Percentiles rank a stretch among this genome's conserved stretches.
Evolutionary conservation across 148 eudicot genomes (phyloP).

Genomic region (Nepenthes mirabilis): DNA sequence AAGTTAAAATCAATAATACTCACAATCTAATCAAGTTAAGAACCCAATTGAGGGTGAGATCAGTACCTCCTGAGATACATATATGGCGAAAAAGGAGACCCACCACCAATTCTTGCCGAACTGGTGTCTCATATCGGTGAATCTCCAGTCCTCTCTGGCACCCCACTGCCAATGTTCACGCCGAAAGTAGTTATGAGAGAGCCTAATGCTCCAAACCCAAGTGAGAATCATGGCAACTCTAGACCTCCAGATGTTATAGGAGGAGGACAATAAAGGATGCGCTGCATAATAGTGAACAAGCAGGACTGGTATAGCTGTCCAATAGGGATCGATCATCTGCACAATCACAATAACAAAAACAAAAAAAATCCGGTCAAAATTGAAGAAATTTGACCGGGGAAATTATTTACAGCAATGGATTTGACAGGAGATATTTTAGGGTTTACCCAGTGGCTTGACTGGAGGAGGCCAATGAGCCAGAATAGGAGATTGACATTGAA

Average conservation of each 20-base stretch:
- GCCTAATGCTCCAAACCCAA: slow-evolving; percentile 70
- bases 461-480: slow-evolving; percentile 65
- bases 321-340: slow-evolving; percentile 91
- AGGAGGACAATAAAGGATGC: slow-evolving; percentile 46
- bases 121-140: slow-evolving; percentile 49
- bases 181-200: slow-evolving; percentile 80
- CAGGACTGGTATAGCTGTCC: slow-evolving; percentile 80
- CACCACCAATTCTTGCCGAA: slow-evolving; percentile 83
- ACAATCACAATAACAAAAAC: not conserved
- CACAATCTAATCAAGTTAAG: not conserved
- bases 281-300: slow-evolving; percentile 53
- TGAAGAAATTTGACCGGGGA: not conserved
- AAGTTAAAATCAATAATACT: not conserved
- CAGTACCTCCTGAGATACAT: slow-evolving; percentile 71
- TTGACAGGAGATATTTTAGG: not conserved
- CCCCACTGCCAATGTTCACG: slow-evolving; percentile 94
- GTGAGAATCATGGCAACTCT: slow-evolving; percentile 47
- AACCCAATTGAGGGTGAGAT: not conserved
- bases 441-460: slow-evolving; percentile 84
- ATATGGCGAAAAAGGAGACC: slow-evolving; percentile 79
- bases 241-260: slow-evolving; percentile 46
- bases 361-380: not conserved
- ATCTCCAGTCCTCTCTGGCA: slow-evolving; percentile 93
- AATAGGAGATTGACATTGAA: slow-evolving; percentile 63
- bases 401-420: not conserved